phyloP scores from a whole-genome alignment of 1,284 basidiomycete species.

The Albatrellus sp. region DNA sequence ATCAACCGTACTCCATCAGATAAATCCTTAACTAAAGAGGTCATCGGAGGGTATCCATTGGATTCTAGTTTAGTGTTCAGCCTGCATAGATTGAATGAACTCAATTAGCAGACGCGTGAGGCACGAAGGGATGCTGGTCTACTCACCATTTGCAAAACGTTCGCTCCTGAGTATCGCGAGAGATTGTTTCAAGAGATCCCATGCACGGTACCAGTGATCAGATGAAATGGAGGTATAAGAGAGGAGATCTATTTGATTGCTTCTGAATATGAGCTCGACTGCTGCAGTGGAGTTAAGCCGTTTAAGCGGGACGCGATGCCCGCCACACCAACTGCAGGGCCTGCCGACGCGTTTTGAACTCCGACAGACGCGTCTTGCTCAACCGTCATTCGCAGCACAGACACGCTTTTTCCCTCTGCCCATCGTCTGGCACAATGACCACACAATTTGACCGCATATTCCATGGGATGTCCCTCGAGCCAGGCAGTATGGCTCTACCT shows the following conservation, averaged over 20 bases:
- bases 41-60: constrained; percentile 82
- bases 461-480: constrained; percentile 58
- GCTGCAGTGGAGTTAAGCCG: too few relatives aligned
- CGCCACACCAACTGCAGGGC: too few relatives aligned
- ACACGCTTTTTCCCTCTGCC: background rate
- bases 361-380: constrained; percentile 18
- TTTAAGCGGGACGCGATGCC: too few relatives aligned
- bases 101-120: constrained; percentile 1
- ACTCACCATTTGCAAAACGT: constrained; percentile 83
- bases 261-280: too few relatives aligned
- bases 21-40: constrained; percentile 80
- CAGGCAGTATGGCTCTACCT: constrained; percentile 58
- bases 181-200: constrained; percentile 50
- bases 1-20: constrained; percentile 93
- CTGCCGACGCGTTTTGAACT: constrained; percentile 14
- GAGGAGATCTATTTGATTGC: too few relatives aligned
- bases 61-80: constrained; percentile 91
- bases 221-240: too few relatives aligned
- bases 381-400: background rate
- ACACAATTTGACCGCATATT: constrained; percentile 79
- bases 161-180: constrained; percentile 55
- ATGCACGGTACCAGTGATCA: constrained; percentile 14
- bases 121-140: constrained; percentile 3
- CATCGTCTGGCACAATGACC: constrained; percentile 28
- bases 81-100: constrained; percentile 31